Conservation (phyloP, 768 basidiomycete species). For the Epithele typhae region DNA sequence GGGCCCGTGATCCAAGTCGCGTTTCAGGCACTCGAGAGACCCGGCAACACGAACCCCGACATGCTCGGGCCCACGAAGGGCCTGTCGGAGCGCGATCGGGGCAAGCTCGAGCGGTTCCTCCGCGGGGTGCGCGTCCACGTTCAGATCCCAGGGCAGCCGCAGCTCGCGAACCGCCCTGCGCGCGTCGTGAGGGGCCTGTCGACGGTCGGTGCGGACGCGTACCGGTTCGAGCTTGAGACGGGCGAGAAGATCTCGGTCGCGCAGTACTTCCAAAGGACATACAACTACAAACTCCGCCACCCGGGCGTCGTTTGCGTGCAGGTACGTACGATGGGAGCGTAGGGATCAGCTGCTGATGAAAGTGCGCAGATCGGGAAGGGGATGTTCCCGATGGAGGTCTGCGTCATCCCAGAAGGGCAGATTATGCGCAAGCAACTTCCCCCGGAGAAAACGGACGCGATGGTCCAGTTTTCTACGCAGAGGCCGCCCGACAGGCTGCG, state of each 20-base stretch:
- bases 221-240: slow-evolving; percentile 54
- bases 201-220: slow-evolving; percentile 44
- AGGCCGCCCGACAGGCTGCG: slow-evolving; percentile 52
- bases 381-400: slow-evolving; percentile 63
- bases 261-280: slow-evolving; percentile 51
- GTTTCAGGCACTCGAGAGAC: slow-evolving; percentile 45
- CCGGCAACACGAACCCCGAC: slow-evolving; percentile 20
- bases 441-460: slow-evolving; percentile 55
- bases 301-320: slow-evolving; percentile 68
- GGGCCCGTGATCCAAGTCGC: slow-evolving; percentile 58
- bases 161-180: slow-evolving; percentile 30
- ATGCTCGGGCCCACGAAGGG: slow-evolving; percentile 35
- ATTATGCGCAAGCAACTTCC: slow-evolving; percentile 72
- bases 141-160: slow-evolving; percentile 12
- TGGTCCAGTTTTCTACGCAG: slow-evolving; percentile 66
- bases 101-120: slow-evolving; percentile 55
- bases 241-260: slow-evolving; percentile 55
- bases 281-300: slow-evolving; percentile 50
- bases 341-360: neutral
- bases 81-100: slow-evolving; percentile 48
- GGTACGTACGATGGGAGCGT: slow-evolving; percentile 34
- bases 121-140: slow-evolving; percentile 48
- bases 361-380: slow-evolving; percentile 48
- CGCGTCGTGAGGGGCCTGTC: slow-evolving; percentile 65
- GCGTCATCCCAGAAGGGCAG: slow-evolving; percentile 58